phyloP scores from a whole-genome alignment of 345 rosid species.

The Camelina neglecta region DNA sequence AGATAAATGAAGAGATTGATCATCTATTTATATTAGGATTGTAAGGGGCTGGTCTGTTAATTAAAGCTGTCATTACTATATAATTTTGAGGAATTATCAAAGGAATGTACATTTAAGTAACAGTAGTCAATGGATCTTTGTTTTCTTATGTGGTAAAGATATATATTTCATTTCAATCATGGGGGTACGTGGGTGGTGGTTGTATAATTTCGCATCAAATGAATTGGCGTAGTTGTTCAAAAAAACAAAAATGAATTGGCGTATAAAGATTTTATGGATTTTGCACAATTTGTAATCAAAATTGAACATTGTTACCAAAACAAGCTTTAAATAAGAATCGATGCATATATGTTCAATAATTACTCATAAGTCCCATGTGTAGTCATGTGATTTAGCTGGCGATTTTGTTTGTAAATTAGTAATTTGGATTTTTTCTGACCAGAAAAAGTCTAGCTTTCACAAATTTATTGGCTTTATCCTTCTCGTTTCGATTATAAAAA shows the following conservation, averaged over 20 bases:
- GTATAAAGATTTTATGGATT: neutral
- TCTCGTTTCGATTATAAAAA: neutral
- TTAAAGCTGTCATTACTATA: conserved; percentile 9
- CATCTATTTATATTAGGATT: conserved; percentile 14
- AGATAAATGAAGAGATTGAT: conserved; percentile 19
- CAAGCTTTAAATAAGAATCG: neutral
- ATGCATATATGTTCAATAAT: conserved; percentile 27
- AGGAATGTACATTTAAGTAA: neutral
- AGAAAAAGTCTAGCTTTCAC: conserved; percentile 13
- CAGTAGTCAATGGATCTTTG: neutral
- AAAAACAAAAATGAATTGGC: neutral
- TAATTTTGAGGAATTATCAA: neutral
- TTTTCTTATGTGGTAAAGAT: neutral
- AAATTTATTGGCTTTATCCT: neutral
- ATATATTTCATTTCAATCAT: neutral
- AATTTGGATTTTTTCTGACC: conserved; percentile 21
- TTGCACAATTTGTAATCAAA: neutral
- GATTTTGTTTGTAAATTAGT: neutral
- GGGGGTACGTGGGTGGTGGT: neutral
- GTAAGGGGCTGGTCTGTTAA: neutral
- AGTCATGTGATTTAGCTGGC: conserved; percentile 2
- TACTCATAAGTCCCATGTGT: conserved; percentile 5
- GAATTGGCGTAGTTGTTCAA: neutral
- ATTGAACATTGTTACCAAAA: neutral
- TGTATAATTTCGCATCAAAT: neutral